Evolutionary conservation across 805 yeast genomes (phyloP), one percentile per base, ranked within the genome.

Genomic region (Monosporozyma solicola): DNA sequence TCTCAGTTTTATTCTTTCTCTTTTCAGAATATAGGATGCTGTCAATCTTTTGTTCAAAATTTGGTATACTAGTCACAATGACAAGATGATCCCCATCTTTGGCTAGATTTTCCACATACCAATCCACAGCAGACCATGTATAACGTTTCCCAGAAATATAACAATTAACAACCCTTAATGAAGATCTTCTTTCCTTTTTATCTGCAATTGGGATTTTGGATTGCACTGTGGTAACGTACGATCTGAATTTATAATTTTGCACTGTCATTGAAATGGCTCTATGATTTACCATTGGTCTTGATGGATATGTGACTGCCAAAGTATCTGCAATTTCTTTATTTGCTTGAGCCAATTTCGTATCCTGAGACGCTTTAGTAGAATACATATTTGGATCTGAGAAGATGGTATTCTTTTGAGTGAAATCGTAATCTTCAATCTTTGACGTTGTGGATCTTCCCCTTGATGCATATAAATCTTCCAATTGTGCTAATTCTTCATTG

Each of bases 71-170:
- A 0, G 87, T 74, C 8, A 80, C 79, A 20, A 84, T 77, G 11
- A 84, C 77, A 20, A 84, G 66, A 11, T 82, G 76, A 63, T 84
- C 91, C 13, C 89, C 89, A 60, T 83, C 76, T 61, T 75, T 79
- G 20, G 81, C 69, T 32, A 80, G 70, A 41, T 75, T 72, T 52
- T 75, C 75, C 57, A 83, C 73, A 37, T 80, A 74, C 87, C 88
- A 84, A 63, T 84, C 90, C 8, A 83, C 70, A 3, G 87, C 80
- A 1, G 84, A 85, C 91, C 91, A 84, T 0, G 90, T 83, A 66
- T 82, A 88, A 50, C 73, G 73, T 54, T 88, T 71, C 5, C 85
- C 90, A 52, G 82, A 75, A 25, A 84, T 72, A 62, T 82, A 84
- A 46, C 84, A 81, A 64, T 80, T 67, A 10, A 84, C 74, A 2